Base-by-base conservation (phyloP, 108 stramenopile species). In the Mediolabrus comicus region DNA sequence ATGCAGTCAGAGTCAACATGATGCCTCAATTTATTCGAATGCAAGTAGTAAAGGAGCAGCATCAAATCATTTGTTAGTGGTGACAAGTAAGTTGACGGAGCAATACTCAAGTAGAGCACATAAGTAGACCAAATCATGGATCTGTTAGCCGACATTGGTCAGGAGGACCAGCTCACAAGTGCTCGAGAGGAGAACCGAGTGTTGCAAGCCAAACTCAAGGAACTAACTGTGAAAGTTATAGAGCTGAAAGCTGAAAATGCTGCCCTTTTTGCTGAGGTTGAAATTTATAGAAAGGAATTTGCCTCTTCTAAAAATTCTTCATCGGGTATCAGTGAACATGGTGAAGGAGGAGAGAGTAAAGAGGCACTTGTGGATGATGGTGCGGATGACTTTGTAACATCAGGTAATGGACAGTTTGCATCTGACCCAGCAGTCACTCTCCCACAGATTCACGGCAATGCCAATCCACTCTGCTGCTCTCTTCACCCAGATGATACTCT, bases 101-200 rank as follows among this genome's bases (percentile, higher is more conserved):
- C n/a, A n/a, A n/a, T n/a, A n/a, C n/a, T n/a, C n/a, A n/a, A n/a
- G n/a, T n/a, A n/a, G n/a, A n/a, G n/a, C n/a, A n/a, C n/a, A n/a
- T n/a, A n/a, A n/a, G n/a, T n/a, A n/a, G n/a, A 30, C 59, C 51
- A 1, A 5, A 63, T 29, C 75, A 94, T 94, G 92, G 92, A 94
- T 76, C 77, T 94, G 5, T 69, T 94, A 49, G 92, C 83, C 49
- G 88, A 94, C 77, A 59, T 94, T 26, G 92, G 92, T 19, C 65
- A 69, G 12, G 75, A 64, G 10, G 92, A 91, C 65, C 92, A 94
- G 75, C 75, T 94, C 59, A 91, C 90, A 14, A 86, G 87, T 79
- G 83, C 85, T 9, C 89, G 92, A 4, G 77, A 83, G 19, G 92
- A 94, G 60, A 94, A 94, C 70, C 61, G 59, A 36, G 82, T 94